Evolutionary conservation across 23 red algal species (phyloP).

Genomic region (Porphyridium purpureum): DNA sequence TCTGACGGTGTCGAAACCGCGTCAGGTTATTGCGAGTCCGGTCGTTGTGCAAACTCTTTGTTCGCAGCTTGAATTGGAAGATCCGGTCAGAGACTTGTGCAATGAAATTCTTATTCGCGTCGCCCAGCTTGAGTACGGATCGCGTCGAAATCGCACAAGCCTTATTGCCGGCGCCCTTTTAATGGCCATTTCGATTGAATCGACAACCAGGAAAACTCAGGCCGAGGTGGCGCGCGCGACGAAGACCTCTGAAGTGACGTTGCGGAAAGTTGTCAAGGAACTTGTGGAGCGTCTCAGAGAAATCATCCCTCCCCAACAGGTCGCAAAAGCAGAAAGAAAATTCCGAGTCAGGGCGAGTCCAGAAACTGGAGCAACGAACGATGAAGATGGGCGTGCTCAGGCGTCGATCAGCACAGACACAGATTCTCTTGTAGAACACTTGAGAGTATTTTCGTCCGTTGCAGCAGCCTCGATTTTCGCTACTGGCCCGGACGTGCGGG

Average conservation of each 20-base stretch:
- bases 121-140: neutral
- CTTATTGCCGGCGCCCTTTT: neutral
- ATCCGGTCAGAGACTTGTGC: neutral
- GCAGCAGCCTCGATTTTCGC: too few relatives aligned
- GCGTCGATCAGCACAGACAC: too few relatives aligned
- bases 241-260: slow-evolving; percentile 40
- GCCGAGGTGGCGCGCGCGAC: slow-evolving; percentile 45
- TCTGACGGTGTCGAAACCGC: neutral
- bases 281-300: too few relatives aligned
- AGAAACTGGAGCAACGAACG: too few relatives aligned
- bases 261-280: slow-evolving; percentile 79
- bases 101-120: neutral
- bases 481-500: too few relatives aligned
- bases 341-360: too few relatives aligned
- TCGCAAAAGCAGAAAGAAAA: too few relatives aligned
- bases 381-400: too few relatives aligned
- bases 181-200: neutral
- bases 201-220: slow-evolving; percentile 29
- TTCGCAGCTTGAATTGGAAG: neutral
- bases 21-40: neutral
- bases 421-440: too few relatives aligned
- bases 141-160: neutral
- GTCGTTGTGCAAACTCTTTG: neutral
- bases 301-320: too few relatives aligned
- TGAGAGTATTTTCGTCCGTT: too few relatives aligned